Evolutionary conservation across 257 asterid genomes (phyloP), one percentile per base, ranked within the genome.

Genomic region (Schizonepeta tenuifolia): DNA sequence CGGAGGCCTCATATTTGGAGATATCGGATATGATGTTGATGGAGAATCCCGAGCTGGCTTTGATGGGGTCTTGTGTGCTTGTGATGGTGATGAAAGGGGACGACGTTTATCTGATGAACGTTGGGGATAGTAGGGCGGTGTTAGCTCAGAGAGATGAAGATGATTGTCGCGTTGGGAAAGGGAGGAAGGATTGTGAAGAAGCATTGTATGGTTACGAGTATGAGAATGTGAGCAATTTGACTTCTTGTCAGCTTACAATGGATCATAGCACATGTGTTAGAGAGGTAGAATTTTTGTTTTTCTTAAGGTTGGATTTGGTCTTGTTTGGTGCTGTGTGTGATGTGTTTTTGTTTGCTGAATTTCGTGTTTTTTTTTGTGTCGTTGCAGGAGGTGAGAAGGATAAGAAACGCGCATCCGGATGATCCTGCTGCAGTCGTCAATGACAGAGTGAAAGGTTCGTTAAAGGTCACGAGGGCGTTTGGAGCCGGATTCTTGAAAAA

Each of bases 41-140:
- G 75, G 97, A 95, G 88, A 91, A 95, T 83, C 98, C 99, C 0
- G 99, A 91, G 72, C 71, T 92, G 66, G 93, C 97, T n/a, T 77
- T 95, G 79, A 91, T 95, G 99, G 99, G 99, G 6, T 95, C 99
- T 17, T 95, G 99, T 77, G 96, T 95, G 51, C 71, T 95, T 66
- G 99, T 75, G 24, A 95, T 95, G 99, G 81, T 92, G 84, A 87
- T 95, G 93, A 95, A 92, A 74, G 99, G 85, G 0, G 92, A 91
- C 20, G 97, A 95, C 67, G 88, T 95, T 64, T 95, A 91, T 79
- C 70, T 95, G 83, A 86, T 95, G 90, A 95, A 92, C 33, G 98
- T 92, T 6, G 99, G 99, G 20, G 99, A 95, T 77, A 92, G 98
- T 31, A 44, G 98, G 13, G 98, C 95, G 0, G 97, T 95, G 70